Conservation (phyloP, 2,329 filamentous ascomycete species). For the Fusarium keratoplasticum region DNA sequence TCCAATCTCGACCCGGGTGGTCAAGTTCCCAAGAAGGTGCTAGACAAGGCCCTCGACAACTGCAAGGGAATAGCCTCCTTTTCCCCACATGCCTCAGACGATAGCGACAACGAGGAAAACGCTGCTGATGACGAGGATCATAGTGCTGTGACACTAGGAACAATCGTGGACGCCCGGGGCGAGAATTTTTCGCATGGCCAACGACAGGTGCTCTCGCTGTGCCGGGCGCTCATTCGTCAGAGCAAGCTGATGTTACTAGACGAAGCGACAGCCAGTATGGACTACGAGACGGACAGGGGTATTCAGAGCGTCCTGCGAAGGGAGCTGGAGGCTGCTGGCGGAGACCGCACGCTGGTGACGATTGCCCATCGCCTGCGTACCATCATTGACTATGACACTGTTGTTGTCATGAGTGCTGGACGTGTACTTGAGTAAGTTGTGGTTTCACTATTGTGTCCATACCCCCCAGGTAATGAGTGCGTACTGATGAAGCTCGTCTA, state of each 20-base stretch:
- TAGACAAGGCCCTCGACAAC: constrained; percentile 70
- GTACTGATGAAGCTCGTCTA: constrained; percentile 34
- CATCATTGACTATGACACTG: constrained; percentile 69
- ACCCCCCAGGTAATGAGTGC: too few relatives aligned
- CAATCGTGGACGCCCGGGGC: constrained; percentile 63
- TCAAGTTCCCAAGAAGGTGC: constrained; percentile 62
- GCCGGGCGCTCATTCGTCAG: constrained; percentile 65
- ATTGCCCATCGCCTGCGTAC: constrained; percentile 69
- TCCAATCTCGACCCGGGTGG: constrained; percentile 75
- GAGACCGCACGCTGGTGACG: constrained; percentile 65
- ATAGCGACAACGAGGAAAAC: constrained; percentile 41
- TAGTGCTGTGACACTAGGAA: constrained; percentile 53
- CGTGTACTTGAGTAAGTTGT: constrained; percentile 62
- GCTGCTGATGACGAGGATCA: constrained; percentile 25
- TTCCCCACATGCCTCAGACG: constrained; percentile 53
- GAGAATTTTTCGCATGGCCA: constrained; percentile 70
- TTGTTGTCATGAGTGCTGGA: constrained; percentile 68
- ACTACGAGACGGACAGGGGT: constrained; percentile 67
- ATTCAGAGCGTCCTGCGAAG: constrained; percentile 65
- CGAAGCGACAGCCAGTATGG: constrained; percentile 70
- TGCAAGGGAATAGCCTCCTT: constrained; percentile 70
- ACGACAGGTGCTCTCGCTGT: constrained; percentile 68
- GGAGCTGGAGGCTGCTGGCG: constrained; percentile 58
- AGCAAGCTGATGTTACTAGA: constrained; percentile 68
- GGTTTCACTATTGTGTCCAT: neutral